Base-by-base conservation (phyloP, 345 rosid species). In the Citrus mangshanensis region DNA sequence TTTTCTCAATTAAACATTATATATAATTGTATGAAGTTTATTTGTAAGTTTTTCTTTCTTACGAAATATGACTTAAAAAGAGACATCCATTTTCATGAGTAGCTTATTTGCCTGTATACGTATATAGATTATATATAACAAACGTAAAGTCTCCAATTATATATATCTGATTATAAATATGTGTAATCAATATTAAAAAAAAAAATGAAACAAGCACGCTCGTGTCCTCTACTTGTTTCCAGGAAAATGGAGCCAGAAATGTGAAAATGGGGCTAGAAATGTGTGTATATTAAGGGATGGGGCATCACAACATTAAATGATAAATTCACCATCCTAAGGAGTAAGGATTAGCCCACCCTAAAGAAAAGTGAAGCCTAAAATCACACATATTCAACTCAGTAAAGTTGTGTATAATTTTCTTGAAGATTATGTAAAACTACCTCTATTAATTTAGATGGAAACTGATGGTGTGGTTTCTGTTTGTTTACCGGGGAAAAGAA, bases 71-170 rank as follows among this genome's bases (percentile, higher is more conserved):
- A 32, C 5, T 32, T 0, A 32, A 32, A 5, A 32, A 32, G 34
- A 32, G 5, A 32, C 5, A 32, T 32, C 0, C 4, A 0, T 32
- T 5, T 0, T 32, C 5, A n/a, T n/a, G n/a, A n/a, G n/a, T n/a
- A n/a, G 4, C 0, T 32, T 32, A 32, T 32, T 32, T 32, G 0
- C 4, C 0, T 32, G 5, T 0, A 0, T 0, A 32, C 4, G 0
- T 32, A 32, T 0, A 32, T 32, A 32, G 0, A 32, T 32, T 32
- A 4, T 4, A 32, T 32, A 4, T 32, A 32, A 32, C 0, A 32
- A n/a, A n/a, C n/a, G n/a, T n/a, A n/a, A n/a, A 30, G 4, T 30
- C 4, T n/a, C 0, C 32, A 30, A 0, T 30, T 30, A 30, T 30
- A 0, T 30, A 30, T 30, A 30, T 30, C 32, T 30, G 32, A 30